Evolutionary conservation across 2,329 filamentous ascomycete species (phyloP).

Genomic region (Tolypocladium capitatum): DNA sequence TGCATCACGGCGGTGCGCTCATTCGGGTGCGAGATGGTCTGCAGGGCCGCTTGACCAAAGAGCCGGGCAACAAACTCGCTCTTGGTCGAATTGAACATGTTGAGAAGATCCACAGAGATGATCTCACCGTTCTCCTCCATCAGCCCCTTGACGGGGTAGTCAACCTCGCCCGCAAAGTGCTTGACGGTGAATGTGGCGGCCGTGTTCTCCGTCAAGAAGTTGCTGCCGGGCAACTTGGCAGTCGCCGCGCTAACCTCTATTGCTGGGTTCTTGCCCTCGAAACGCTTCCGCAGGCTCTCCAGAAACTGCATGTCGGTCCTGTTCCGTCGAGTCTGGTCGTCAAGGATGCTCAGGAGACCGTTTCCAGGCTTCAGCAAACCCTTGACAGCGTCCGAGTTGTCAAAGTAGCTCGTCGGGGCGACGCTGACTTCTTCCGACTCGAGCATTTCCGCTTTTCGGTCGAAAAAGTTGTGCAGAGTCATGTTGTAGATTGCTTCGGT

Average conservation of each 20-base stretch:
- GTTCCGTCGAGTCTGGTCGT: slow-evolving; percentile 86
- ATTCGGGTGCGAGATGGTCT: slow-evolving; percentile 84
- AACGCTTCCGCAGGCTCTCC: slow-evolving; percentile 82
- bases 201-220: slow-evolving; percentile 74
- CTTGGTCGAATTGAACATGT: slow-evolving; percentile 76
- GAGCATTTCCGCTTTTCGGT: slow-evolving; percentile 81
- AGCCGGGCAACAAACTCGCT: slow-evolving; percentile 80
- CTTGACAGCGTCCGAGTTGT: slow-evolving; percentile 89
- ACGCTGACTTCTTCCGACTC: slow-evolving; percentile 90
- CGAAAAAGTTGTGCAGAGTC: slow-evolving; percentile 90
- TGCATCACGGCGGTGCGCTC: slow-evolving; percentile 88
- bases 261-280: slow-evolving; percentile 85
- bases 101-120: slow-evolving; percentile 91
- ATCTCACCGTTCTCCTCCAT: slow-evolving; percentile 94
- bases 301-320: slow-evolving; percentile 81
- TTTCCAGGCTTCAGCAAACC: slow-evolving; percentile 87
- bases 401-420: slow-evolving; percentile 88
- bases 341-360: slow-evolving; percentile 82
- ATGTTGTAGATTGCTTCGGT: slow-evolving; percentile 88
- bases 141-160: slow-evolving; percentile 76
- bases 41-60: slow-evolving; percentile 90
- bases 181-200: slow-evolving; percentile 77
- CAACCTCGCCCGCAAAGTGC: slow-evolving; percentile 93
- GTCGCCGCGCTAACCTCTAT: slow-evolving; percentile 68
- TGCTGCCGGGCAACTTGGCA: slow-evolving; percentile 70